Evolutionary conservation across 148 eudicot genomes (phyloP).

Genomic region (Camellia lanceoleosa): DNA sequence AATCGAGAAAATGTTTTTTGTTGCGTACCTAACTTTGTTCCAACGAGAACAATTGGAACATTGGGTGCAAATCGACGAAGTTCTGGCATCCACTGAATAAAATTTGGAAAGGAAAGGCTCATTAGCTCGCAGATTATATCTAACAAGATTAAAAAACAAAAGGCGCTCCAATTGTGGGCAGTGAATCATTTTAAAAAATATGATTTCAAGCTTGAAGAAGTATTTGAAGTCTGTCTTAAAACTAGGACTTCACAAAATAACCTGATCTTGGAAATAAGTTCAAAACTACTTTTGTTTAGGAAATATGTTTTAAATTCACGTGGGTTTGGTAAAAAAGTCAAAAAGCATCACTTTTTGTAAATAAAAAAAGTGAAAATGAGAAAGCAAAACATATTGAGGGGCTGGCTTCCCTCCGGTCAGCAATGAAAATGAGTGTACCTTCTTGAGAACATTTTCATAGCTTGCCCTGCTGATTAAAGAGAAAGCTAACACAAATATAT

Average conservation of each 20-base stretch:
- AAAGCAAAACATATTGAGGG: slow-evolving; percentile 3
- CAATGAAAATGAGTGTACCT: slow-evolving; percentile 43
- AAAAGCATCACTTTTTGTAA: too few species aligned
- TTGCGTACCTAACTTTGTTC: slow-evolving; percentile 82
- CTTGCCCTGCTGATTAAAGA: slow-evolving; percentile 90
- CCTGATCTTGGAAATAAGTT: too few species aligned
- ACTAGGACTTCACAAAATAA: too few species aligned
- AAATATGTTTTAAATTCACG: too few species aligned
- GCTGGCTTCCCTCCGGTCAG: background rate
- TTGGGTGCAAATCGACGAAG: slow-evolving; percentile 95
- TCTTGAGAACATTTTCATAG: slow-evolving; percentile 94
- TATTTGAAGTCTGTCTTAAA: too few species aligned
- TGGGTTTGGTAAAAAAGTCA: too few species aligned
- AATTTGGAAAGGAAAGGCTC: slow-evolving; percentile 6
- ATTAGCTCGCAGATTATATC: background rate
- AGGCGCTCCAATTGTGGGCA: background rate
- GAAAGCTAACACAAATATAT: slow-evolving; percentile 87
- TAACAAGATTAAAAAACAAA: background rate
- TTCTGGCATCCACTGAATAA: slow-evolving; percentile 93
- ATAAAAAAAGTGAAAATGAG: background rate
- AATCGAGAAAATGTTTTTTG: background rate
- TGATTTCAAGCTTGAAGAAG: too few species aligned
- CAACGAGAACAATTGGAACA: slow-evolving; percentile 95
- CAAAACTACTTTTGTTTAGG: too few species aligned
- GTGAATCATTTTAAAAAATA: background rate